Evolutionary conservation across 495 filamentous ascomycete species (phyloP), one percentile per base, ranked within the genome.

Genomic region (Penicillium manginii): DNA sequence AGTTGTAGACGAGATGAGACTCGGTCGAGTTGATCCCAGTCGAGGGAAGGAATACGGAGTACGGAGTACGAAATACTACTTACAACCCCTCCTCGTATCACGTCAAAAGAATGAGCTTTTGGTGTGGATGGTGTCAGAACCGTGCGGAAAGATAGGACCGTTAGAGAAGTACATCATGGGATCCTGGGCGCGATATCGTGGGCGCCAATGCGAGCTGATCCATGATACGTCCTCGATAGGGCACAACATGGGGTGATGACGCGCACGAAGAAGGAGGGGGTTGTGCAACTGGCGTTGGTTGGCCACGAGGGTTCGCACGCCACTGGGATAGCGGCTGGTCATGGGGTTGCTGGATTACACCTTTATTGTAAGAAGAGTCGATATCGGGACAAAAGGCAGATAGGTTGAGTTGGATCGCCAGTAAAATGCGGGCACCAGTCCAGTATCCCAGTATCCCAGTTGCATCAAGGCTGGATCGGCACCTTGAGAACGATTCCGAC

Each of bases 251-350:
- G 50, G 49, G 29, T 47, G 46, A 59, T 59, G 57, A 59, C 57
- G 57, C 21, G 42, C 39, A 33, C 47, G 31, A 58, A 50, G n/a
- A 40, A 22, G 32, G 35, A 32, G 48, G 61, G 51, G 17, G 32
- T 56, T 53, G 60, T 63, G 46, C 48, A 48, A 51, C 43, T n/a
- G 12, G 8, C 49, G 48, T 57, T 70, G 66, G 66, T 63, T 62
- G 59, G 53, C 62, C 58, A 64, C 61, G 58, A 60, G 64, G 62
- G 15, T 52, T 62, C 37, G 45, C 59, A 63, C 67, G 61, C 67
- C 67, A 70, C 64, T 69, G 17, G 59, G 57, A 49, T 55, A 63
- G 60, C 54, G 52, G 55, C 43, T 58, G 46, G 64, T 67, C 64
- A 69, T 68, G 61, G 45, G 62, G 33, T 51, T 22, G 22, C 26